Base-by-base conservation (phyloP, 306 rosid genomes). In the Ammopiptanthus mongolicus region DNA sequence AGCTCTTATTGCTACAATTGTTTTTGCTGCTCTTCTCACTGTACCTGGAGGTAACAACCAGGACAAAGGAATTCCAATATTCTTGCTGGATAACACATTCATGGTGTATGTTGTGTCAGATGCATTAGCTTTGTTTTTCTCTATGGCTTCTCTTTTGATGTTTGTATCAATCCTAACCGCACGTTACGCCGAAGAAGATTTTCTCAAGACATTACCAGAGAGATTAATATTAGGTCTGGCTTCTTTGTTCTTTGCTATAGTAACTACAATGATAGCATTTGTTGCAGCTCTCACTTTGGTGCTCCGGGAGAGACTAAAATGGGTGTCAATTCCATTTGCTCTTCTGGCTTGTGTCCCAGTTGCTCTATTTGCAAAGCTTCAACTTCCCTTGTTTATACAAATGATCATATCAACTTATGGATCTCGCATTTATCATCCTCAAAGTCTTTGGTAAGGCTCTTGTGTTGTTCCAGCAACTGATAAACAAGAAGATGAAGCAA, bases 41-140 rank as follows among this genome's bases (percentile, higher is more conserved):
- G 88, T 85, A 55, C 89, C 91, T 11, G 91, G 89, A 53, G 85
- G 93, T 8, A 86, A 83, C 60, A 19, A 84, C 74, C 75, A 69
- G 9, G 70, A 36, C 2, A 65, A 55, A 41, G 89, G 91, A 57
- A 15, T 63, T 56, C 91, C 93, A 53, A 69, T 63, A 60, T 84
- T 73, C 79, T 56, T 86, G 64, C 2, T 3, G 36, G 41, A 69
- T 34, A 46, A 29, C 34, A 46, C 85, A 44, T 81, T 81, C 71
- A 13, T 79, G 60, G 75, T 83, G 37, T 89, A 85, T 25, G 57
- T 65, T 57, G 61, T 85, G 51, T 87, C 89, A 18, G 88, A 87
- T 23, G 81, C 89, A 44, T 9, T 85, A 36, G 87, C 87, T 39
- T 80, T 89, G 23, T 85, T 85, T 83, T 77, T 84, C 19, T 89